phyloP scores from a whole-genome alignment of 768 basidiomycete genomes.

The Tylopilus sp. region DNA sequence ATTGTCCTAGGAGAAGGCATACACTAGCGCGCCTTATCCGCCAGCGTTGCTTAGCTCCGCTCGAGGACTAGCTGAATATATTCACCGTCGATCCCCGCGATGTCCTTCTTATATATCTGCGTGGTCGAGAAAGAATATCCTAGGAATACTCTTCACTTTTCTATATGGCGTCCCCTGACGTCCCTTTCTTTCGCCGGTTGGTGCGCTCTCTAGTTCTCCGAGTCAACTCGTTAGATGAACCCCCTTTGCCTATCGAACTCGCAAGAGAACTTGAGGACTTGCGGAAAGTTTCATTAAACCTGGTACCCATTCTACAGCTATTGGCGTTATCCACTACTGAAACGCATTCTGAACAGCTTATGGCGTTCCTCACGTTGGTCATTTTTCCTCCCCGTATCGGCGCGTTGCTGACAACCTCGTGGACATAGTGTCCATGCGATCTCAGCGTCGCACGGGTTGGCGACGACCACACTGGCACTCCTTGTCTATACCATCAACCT shows the following conservation, averaged over 20 bases:
- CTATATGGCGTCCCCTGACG: constrained; percentile 8
- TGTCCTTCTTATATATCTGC: constrained; percentile 10
- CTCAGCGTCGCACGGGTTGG: constrained; percentile 17
- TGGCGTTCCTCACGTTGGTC: constrained; percentile 27
- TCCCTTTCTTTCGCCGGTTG: not conserved
- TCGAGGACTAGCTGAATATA: not conserved
- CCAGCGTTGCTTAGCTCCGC: not conserved
- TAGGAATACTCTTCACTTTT: not conserved
- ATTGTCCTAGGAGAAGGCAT: not conserved
- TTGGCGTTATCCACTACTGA: not conserved
- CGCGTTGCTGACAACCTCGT: not conserved
- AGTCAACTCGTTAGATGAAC: not conserved
- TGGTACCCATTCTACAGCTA: constrained; percentile 10
- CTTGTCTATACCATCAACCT: constrained; percentile 30
- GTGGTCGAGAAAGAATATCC: not conserved
- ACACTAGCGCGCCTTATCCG: not conserved
- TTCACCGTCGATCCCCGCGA: no score
- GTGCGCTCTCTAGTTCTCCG: not conserved
- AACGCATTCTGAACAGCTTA: constrained; percentile 15
- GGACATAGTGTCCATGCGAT: constrained; percentile 19
- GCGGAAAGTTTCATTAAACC: constrained; percentile 20
- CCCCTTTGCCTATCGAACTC: constrained; percentile 11
- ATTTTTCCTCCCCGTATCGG: not conserved
- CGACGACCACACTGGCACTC: constrained; percentile 22
- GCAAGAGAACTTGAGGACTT: constrained; percentile 19